Conservation (phyloP, 805 yeast species). For the Cyberlindnera veronae region DNA sequence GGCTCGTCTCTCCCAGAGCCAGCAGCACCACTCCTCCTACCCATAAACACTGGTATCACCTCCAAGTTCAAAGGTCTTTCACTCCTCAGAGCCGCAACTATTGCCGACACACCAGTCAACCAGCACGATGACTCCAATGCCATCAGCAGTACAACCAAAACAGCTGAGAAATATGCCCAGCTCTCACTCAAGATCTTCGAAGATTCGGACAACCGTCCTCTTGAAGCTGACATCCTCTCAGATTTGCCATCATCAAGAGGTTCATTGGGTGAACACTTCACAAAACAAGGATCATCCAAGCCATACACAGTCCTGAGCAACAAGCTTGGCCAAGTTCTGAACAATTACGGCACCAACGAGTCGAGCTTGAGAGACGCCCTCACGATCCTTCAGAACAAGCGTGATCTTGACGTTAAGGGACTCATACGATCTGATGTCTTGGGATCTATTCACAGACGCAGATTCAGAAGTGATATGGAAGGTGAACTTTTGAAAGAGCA, state of each 20-base stretch:
- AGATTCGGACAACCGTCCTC: constrained; percentile 10
- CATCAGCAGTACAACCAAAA: constrained; percentile 9
- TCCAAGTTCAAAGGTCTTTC: constrained; percentile 38
- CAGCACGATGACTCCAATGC: constrained; percentile 6
- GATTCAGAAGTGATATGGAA: constrained; percentile 58
- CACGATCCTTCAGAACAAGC: constrained; percentile 32
- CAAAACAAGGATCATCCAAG: not conserved
- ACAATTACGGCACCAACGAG: constrained; percentile 31
- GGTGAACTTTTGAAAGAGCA: constrained; percentile 56
- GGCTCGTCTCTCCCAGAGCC: constrained; percentile 31
- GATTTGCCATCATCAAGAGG: constrained; percentile 9
- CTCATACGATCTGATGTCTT: constrained; percentile 35
- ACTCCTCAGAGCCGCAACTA: constrained; percentile 19
- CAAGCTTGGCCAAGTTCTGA: constrained; percentile 34
- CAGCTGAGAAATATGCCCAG: constrained; percentile 48
- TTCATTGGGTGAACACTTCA: constrained; percentile 8
- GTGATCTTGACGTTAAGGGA: constrained; percentile 19
- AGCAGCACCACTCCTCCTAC: constrained; percentile 37
- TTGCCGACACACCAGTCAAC: constrained; percentile 9
- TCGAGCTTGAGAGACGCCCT: constrained; percentile 33
- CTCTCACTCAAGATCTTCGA: constrained; percentile 39
- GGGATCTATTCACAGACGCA: constrained; percentile 60
- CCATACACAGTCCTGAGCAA: constrained; percentile 34
- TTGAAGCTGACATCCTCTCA: constrained; percentile 8
- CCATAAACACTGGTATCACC: constrained; percentile 32